Base-by-base conservation (phyloP, 208 protist genomes). In the Acanthamoeba castellanii region DNA sequence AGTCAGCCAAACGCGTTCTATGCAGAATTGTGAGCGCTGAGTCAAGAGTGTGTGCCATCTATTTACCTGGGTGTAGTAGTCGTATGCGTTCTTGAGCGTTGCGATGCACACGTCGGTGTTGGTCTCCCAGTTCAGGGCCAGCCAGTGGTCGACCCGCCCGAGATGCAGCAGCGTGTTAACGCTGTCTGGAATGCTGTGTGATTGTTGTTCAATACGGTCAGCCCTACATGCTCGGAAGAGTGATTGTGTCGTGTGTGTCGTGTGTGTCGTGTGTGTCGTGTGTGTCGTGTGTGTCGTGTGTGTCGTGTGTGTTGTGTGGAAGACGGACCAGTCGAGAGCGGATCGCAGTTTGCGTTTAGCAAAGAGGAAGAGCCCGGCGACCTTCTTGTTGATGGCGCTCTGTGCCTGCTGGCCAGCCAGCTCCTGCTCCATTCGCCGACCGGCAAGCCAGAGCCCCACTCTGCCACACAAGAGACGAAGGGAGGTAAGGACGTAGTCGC, bases 101-200 rank as follows among this genome's bases (percentile, higher is more conserved):
- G 11, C 84, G 20, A 47, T 8, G 42, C n/a, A n/a, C 18, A 37
- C 84, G 42, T 90, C 84, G 13, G n/a, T 8, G n/a, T 90, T 90
- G 30, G n/a, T 68, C 59, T 90, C 55, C 84, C 84, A 66, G 50
- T 90, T 90, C 47, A 90, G 25, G 13, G 18, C 84, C 50, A 90
- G 34, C 84, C 84, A 90, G 20, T 90, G 84, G 13, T 90, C 84
- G 32, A 90, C 84, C 8, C 84, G 50, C 3, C 55, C 84, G 6
- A 90, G 59, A 27, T 68, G 59, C 6, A 90, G 84, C 50, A 90
- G 34, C n/a, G 84, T 90, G 84, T 66, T 70, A 3, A 68, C 34
- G 52, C 84, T 90, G 84, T 90, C 84, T n/a, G 84, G 84, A 37
- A 90, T 90, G n/a, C 84, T 90, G 84, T 18, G 57, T 27, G 57